Percentiles rank a stretch among this genome's conserved stretches.
phyloP scores from a whole-genome alignment of 2,329 filamentous ascomycete species.

The Colletotrichum sojae region DNA sequence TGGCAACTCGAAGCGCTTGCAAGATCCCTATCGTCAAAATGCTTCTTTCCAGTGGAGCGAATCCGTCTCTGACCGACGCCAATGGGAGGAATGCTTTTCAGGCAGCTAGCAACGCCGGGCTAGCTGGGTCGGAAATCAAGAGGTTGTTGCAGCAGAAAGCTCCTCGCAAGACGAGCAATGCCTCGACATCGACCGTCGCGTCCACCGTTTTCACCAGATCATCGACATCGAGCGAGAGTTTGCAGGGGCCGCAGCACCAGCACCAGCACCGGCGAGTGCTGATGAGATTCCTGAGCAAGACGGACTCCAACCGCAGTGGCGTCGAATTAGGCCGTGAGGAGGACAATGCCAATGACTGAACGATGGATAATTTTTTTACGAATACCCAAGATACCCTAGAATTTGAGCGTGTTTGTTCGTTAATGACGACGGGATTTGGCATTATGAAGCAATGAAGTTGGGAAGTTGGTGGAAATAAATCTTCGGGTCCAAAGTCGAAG shows the following conservation, averaged over 20 bases:
- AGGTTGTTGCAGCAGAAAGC: conserved; percentile 29
- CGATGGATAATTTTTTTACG: background rate
- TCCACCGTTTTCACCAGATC: conserved; percentile 26
- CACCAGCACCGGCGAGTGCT: background rate
- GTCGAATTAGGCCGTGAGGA: conserved; percentile 11
- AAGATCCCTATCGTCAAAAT: conserved; percentile 46
- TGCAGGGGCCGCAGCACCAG: background rate
- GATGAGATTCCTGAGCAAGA: conserved; percentile 27
- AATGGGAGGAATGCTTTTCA: conserved; percentile 35
- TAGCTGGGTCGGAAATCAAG: conserved; percentile 38
- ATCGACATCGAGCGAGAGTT: conserved; percentile 28
- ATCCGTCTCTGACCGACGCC: conserved; percentile 41
- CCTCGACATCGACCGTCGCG: conserved; percentile 24
- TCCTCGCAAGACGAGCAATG: conserved; percentile 20
- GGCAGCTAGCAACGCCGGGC: conserved; percentile 33
- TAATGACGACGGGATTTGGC: too few species aligned
- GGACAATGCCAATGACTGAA: background rate
- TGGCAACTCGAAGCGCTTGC: conserved; percentile 40
- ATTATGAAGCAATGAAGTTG: too few species aligned
- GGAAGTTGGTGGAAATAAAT: too few species aligned
- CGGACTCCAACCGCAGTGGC: conserved; percentile 22
- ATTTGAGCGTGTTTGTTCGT: too few species aligned
- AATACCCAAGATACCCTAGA: conserved; percentile 14
- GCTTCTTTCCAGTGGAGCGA: conserved; percentile 43
- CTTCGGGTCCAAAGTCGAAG: too few species aligned